A percentile compares a stretch with the other conserved stretches of the same genome.
Evolutionary conservation across 495 filamentous ascomycete species (phyloP).

Genomic region (Tuber calosporum): DNA sequence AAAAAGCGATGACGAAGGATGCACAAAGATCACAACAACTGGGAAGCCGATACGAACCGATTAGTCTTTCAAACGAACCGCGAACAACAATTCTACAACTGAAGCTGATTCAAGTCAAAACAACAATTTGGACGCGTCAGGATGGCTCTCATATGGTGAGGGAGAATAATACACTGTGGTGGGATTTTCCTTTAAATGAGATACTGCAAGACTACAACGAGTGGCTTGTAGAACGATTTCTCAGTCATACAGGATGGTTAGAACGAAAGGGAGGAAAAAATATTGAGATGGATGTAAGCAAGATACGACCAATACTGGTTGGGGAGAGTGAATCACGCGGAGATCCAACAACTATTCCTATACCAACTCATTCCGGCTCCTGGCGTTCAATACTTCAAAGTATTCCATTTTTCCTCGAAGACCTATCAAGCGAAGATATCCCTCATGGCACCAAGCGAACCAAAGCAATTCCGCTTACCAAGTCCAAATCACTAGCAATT

Average conservation of each 20-base stretch:
- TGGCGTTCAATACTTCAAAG: background rate
- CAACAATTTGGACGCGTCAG: background rate
- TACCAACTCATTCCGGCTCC: background rate
- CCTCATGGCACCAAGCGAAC: background rate
- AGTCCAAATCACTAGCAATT: background rate
- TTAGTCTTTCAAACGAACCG: background rate
- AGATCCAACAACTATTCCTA: background rate
- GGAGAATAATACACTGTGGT: background rate
- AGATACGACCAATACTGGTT: background rate
- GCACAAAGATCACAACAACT: background rate
- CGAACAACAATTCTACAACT: background rate
- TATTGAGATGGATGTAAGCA: no score
- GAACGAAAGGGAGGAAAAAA: background rate
- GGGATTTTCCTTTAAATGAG: background rate
- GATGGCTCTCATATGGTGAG: background rate
- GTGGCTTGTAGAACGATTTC: background rate
- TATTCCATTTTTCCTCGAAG: background rate
- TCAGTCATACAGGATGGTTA: background rate
- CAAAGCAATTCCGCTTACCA: background rate
- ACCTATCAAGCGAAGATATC: background rate
- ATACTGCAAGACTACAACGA: background rate
- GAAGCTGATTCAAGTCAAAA: background rate
- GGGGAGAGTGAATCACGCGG: background rate
- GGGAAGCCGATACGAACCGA: background rate
- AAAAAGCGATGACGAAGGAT: background rate